phyloP scores from a whole-genome alignment of 31 red algal genomes.

The Odonthalia washingtoniensis region DNA sequence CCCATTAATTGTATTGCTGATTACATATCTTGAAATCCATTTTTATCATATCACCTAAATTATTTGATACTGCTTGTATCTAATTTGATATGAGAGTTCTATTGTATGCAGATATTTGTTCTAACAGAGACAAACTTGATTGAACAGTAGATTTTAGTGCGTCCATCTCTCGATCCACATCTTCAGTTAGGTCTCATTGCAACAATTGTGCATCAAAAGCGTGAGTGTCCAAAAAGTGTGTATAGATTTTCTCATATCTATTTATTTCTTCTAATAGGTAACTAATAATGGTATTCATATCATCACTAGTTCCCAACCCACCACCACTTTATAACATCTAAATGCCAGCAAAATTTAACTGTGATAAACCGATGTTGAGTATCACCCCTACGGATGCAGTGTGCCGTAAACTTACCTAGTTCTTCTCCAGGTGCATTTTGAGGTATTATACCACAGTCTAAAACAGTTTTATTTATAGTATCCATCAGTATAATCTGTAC shows the following conservation, averaged over 20 bases:
- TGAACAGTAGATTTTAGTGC: too few relatives aligned
- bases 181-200: neutral
- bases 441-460: neutral
- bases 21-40: neutral
- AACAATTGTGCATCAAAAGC: neutral
- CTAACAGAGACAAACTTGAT: neutral
- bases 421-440: too few relatives aligned
- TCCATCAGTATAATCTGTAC: neutral
- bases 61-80: neutral
- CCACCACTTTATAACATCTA: constrained; percentile 25
- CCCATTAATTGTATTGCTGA: neutral
- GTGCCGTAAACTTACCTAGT: too few relatives aligned
- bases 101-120: neutral
- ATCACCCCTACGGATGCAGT: neutral
- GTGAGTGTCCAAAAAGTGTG: neutral
- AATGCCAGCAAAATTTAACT: neutral
- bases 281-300: constrained; percentile 1
- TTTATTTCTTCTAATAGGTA: neutral
- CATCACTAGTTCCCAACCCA: neutral
- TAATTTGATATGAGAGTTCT: neutral
- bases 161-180: neutral
- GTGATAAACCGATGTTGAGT: constrained; percentile 10
- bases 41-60: neutral
- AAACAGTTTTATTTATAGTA: neutral
- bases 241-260: constrained; percentile 1